Conservation (phyloP, 1,284 basidiomycete species). For the Trametes versicolor region DNA sequence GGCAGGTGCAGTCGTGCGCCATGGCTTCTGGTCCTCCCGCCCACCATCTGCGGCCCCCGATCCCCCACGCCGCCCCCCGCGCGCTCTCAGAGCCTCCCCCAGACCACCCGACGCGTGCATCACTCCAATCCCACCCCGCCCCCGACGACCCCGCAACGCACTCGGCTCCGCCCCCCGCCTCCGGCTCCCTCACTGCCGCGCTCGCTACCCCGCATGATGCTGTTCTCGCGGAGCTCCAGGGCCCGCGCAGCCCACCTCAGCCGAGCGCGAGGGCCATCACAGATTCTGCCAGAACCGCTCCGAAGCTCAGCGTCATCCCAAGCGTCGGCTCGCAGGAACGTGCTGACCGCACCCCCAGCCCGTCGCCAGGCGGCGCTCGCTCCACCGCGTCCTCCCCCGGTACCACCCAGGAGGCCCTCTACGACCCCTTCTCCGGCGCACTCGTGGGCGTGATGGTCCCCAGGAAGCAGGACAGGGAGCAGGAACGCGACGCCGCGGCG, state of each 20-base stretch:
- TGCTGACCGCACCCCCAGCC: constrained; percentile 39
- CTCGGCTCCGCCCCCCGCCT: constrained; percentile 3
- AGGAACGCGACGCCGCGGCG: constrained; percentile 30
- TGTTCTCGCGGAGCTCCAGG: constrained; percentile 60
- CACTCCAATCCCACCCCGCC: constrained; percentile 14
- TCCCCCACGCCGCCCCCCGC: constrained; percentile 15
- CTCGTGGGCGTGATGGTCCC: constrained; percentile 50
- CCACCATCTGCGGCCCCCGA: constrained; percentile 25
- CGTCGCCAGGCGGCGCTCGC: constrained; percentile 30
- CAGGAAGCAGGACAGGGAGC: constrained; percentile 37
- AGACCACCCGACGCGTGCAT: constrained; percentile 12
- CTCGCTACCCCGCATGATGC: constrained; percentile 71
- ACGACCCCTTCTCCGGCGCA: constrained; percentile 62
- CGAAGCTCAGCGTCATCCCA: constrained; percentile 32
- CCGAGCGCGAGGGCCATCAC: constrained; percentile 12
- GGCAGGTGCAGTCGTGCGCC: constrained; percentile 27
- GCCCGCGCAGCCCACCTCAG: constrained; percentile 32
- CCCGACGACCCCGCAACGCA: constrained; percentile 19
- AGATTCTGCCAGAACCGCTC: constrained; percentile 28
- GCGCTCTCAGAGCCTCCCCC: constrained; percentile 21
- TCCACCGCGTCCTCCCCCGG: constrained; percentile 33
- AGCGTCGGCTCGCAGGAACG: constrained; percentile 37
- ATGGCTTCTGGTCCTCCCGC: constrained; percentile 26
- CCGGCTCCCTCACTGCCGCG: constrained; percentile 39
- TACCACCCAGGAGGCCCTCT: constrained; percentile 47